These are phyloP conservation scores for Ilyonectria sp. DNA, from an alignment of 2,329 filamentous ascomycete genomes.

Conservation along the genomic window DNA sequence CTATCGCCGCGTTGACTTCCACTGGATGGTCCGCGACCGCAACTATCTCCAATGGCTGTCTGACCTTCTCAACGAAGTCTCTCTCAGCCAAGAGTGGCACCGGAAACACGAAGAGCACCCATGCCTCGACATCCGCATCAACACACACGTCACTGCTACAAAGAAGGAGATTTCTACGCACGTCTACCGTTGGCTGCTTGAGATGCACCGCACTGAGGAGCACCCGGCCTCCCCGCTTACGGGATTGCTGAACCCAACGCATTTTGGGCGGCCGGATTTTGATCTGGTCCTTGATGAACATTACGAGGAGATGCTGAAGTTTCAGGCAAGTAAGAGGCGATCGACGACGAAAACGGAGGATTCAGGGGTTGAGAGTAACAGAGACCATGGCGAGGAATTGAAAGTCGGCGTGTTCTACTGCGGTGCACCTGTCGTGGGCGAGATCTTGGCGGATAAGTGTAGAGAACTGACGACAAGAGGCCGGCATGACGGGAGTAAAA, in stretches of 20 bases:
- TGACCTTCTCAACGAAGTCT: slow-evolving; percentile 67
- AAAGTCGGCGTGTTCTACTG: slow-evolving; percentile 72
- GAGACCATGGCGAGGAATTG: slow-evolving; percentile 51
- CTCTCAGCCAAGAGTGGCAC: slow-evolving; percentile 55
- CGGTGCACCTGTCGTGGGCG: slow-evolving; percentile 68
- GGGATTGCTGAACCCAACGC: slow-evolving; percentile 67
- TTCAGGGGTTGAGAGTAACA: not conserved
- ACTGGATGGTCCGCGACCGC: slow-evolving; percentile 72
- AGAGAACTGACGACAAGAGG: slow-evolving; percentile 65
- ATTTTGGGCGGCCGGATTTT: slow-evolving; percentile 70
- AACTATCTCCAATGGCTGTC: slow-evolving; percentile 72
- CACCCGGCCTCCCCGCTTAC: slow-evolving; percentile 69
- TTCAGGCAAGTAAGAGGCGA: slow-evolving; percentile 44
- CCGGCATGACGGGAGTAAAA: slow-evolving; percentile 64
- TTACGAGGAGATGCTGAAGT: slow-evolving; percentile 66
- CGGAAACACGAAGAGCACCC: slow-evolving; percentile 54
- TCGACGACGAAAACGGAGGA: slow-evolving; percentile 8
- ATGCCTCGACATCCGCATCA: slow-evolving; percentile 67
- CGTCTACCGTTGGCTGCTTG: slow-evolving; percentile 70
- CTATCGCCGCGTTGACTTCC: slow-evolving; percentile 70
- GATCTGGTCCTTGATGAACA: slow-evolving; percentile 66
- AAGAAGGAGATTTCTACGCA: slow-evolving; percentile 66
- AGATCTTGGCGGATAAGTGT: slow-evolving; percentile 69
- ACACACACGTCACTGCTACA: slow-evolving; percentile 71
- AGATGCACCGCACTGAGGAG: slow-evolving; percentile 67